A percentile compares a stretch with the other conserved stretches of the same genome.
Evolutionary conservation across 148 eudicot genomes (phyloP).

Genomic region (Vaccinium myrtillus): DNA sequence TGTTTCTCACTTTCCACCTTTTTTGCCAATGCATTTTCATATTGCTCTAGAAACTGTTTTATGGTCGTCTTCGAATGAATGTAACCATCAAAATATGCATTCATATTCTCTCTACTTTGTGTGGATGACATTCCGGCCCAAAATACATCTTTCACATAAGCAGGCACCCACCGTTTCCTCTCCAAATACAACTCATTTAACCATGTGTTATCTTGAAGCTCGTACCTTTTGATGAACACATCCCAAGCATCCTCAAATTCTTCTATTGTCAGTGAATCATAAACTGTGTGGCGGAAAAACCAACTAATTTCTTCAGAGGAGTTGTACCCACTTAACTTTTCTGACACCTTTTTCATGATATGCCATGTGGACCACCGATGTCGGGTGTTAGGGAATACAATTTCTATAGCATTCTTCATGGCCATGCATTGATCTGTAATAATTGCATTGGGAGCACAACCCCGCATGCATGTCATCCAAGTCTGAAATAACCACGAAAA

Average conservation of each 20-base stretch:
- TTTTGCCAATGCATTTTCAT: too few species aligned
- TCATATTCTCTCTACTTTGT: too few species aligned
- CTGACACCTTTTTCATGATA: neutral
- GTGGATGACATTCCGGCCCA: too few species aligned
- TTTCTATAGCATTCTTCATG: slow-evolving; percentile 59
- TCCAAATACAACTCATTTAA: neutral
- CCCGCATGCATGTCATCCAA: too few species aligned
- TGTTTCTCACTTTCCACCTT: too few species aligned
- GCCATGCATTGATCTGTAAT: slow-evolving; percentile 8
- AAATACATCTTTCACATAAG: neutral
- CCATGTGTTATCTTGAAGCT: neutral
- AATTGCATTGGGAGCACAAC: neutral
- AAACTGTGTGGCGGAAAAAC: neutral
- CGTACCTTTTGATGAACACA: neutral
- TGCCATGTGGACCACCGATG: neutral
- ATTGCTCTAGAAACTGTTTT: too few species aligned
- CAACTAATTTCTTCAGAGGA: neutral
- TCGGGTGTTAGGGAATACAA: slow-evolving; percentile 16
- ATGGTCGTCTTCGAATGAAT: too few species aligned
- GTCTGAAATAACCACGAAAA: too few species aligned
- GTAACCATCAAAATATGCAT: too few species aligned
- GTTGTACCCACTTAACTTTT: neutral
- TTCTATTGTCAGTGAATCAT: neutral
- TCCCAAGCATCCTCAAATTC: neutral
- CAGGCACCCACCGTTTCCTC: neutral